Evolutionary conservation across 2,329 filamentous ascomycete species (phyloP), one percentile per base, ranked within the genome.

Genomic region (Monilinia aucupariae): DNA sequence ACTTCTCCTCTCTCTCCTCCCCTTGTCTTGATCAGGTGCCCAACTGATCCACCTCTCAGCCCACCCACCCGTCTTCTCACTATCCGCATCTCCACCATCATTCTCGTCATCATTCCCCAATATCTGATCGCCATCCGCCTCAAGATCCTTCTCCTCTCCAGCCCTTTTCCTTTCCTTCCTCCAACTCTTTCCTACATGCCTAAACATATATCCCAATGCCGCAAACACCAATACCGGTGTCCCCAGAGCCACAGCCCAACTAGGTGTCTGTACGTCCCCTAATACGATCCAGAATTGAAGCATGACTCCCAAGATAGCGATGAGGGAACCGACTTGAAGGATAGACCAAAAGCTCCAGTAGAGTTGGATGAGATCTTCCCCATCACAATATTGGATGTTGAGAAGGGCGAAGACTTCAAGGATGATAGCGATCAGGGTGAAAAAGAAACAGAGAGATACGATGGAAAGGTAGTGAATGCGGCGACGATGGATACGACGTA

Each of bases 281-380:
- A 84, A 69, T 3, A 79, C 76, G 65, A 85, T 81, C 43, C 78
- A 76, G 32, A 84, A 73, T 45, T 82, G 78, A 3, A 85, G 74
- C 51, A 83, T 79, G 65, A 85, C 81, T 34, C 83, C 83, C 15
- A 80, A 71, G 69, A 85, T 83, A 64, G 83, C 83, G 43, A 85
- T 84, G 64, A 83, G 74, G 1, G 81, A 81, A 7, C 83, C 83
- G 2, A 85, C 74, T 68, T 85, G 83, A 6, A 84, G 75, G 77
- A 84, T 82, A 27, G 81, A 83, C 81, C 82, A 85, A 2, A 82
- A 84, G 0, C 82, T 80, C 83, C 83, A 85, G 72, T 84, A 85
- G 0, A 85, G 74, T 32, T 68, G 78, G 74, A 85, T 84, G 62
- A 85, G 77, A 67, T 85, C 80, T 68, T 86, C 83, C 12, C 82